Conservation (phyloP, 208 protist species). For the Cochliopodium minus region DNA sequence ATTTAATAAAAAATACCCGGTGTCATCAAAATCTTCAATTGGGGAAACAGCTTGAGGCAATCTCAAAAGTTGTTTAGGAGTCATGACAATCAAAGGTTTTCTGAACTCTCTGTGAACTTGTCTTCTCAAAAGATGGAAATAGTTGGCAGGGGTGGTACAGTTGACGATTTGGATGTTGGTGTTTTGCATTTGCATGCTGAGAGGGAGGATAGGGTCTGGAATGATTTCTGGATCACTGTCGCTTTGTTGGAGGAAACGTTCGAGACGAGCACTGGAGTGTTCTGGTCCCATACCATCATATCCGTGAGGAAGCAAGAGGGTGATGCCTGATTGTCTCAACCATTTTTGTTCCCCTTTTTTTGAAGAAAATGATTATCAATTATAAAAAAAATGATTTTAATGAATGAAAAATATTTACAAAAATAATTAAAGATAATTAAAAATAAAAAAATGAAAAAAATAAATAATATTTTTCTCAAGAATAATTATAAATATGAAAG, state of each 20-base stretch:
- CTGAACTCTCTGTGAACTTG: constrained; percentile 90
- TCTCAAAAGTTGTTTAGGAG: constrained; percentile 67
- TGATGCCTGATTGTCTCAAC: constrained; percentile 77
- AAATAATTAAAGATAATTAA: too few relatives aligned
- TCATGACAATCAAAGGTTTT: constrained; percentile 85
- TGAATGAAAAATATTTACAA: too few relatives aligned
- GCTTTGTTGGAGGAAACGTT: constrained; percentile 87
- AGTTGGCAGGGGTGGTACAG: constrained; percentile 86
- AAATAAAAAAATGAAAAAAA: too few relatives aligned
- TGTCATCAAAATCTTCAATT: not conserved
- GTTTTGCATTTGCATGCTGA: constrained; percentile 47
- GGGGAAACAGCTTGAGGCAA: constrained; percentile 4
- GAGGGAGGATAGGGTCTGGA: constrained; percentile 40
- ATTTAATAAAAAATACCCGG: constrained; percentile 7
- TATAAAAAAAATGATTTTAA: too few relatives aligned
- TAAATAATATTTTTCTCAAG: too few relatives aligned
- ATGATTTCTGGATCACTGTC: constrained; percentile 68
- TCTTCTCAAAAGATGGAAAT: constrained; percentile 91
- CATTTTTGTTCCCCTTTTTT: constrained; percentile 94
- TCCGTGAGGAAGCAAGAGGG: constrained; percentile 90
- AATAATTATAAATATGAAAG: too few relatives aligned
- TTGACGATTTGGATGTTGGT: constrained; percentile 70
- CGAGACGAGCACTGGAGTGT: constrained; percentile 85
- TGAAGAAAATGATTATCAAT: too few relatives aligned
- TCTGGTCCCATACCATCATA: constrained; percentile 88